A percentile compares a stretch with the other conserved stretches of the same genome.
These are phyloP conservation scores for Hypoxylon sp. DNA, from an alignment of 2,329 filamentous ascomycete species.

Conservation along the genomic window DNA sequence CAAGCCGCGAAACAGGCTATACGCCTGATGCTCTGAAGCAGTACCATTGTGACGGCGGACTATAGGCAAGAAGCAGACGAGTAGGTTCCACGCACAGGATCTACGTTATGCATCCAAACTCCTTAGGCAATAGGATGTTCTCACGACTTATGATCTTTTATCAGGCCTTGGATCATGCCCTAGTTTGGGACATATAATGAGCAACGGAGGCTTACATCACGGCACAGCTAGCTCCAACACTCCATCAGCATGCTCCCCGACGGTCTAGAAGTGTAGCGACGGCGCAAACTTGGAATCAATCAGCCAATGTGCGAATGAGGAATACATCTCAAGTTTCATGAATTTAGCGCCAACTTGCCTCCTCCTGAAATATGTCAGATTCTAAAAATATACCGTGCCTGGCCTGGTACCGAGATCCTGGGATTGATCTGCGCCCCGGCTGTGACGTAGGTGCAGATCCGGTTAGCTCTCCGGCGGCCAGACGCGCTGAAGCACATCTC, in stretches of 20 bases:
- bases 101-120: background rate
- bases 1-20: constrained; percentile 35
- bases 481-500: constrained; percentile 10
- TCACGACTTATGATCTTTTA: constrained; percentile 8
- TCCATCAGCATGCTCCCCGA: background rate
- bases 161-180: background rate
- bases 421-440: constrained; percentile 17
- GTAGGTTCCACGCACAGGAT: background rate
- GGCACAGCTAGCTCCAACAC: no score
- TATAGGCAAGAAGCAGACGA: constrained; percentile 2
- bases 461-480: constrained; percentile 18
- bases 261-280: background rate
- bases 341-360: background rate
- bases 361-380: constrained; percentile 9
- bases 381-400: constrained; percentile 33
- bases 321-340: background rate
- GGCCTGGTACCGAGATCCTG: constrained; percentile 13
- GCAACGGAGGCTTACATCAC: constrained; percentile 1
- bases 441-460: constrained; percentile 32
- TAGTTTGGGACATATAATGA: background rate
- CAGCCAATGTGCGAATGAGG: constrained; percentile 13
- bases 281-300: constrained; percentile 2
- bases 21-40: constrained; percentile 25
- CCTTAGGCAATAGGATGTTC: constrained; percentile 1
- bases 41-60: constrained; percentile 16